Percentiles rank a stretch among this genome's conserved stretches.
These are phyloP conservation scores for Penicillium sp. DNA, from an alignment of 2,329 filamentous ascomycete species.

Conservation along the genomic window DNA sequence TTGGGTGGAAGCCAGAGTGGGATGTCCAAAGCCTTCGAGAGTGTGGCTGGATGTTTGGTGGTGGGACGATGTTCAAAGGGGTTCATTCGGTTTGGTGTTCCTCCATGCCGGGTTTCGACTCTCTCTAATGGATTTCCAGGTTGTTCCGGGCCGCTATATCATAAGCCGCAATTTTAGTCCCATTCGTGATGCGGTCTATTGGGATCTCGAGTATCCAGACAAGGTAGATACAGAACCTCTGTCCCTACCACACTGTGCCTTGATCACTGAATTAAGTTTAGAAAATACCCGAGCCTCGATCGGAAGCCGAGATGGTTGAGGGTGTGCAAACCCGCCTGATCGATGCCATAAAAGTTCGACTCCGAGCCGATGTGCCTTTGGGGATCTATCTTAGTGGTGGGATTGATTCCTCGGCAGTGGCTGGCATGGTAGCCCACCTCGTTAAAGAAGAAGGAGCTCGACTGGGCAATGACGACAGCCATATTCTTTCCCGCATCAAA, in stretches of 20 bases:
- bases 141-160: conserved; percentile 52
- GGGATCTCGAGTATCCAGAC: conserved; percentile 58
- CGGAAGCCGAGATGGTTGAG: conserved; percentile 55
- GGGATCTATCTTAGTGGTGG: conserved; percentile 63
- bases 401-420: conserved; percentile 61
- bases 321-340: conserved; percentile 41
- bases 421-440: conserved; percentile 60
- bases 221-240: conserved; percentile 44
- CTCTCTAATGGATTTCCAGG: conserved; percentile 26
- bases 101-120: not conserved
- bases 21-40: conserved; percentile 53
- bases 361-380: conserved; percentile 62
- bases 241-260: not conserved
- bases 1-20: conserved; percentile 60
- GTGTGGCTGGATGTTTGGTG: conserved; percentile 50
- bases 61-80: conserved; percentile 55
- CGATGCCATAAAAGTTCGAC: conserved; percentile 57
- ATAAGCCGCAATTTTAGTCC: conserved; percentile 44
- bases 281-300: conserved; percentile 47
- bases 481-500: conserved; percentile 37
- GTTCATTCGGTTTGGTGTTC: conserved; percentile 46
- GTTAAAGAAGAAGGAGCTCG: conserved; percentile 48
- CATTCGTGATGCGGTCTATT: conserved; percentile 53
- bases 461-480: conserved; percentile 49
- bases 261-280: conserved; percentile 7